Evolutionary conservation across 2,329 filamentous ascomycete species (phyloP).

Genomic region (Cladosporium phlei): DNA sequence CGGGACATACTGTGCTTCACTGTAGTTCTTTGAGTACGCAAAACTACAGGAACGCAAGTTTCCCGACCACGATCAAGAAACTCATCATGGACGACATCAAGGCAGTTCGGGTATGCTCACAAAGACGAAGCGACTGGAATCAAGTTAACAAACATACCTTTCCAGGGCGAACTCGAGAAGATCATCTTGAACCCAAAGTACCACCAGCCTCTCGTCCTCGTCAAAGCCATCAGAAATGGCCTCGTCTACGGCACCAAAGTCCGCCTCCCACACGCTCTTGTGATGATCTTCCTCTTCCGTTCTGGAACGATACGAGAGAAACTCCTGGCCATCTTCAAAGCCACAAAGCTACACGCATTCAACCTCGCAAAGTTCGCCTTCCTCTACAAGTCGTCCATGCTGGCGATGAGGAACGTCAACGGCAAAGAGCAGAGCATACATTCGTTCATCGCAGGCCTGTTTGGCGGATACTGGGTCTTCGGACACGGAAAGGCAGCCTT

Average conservation of each 20-base stretch:
- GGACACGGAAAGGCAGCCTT: constrained; percentile 63
- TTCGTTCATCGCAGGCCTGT: constrained; percentile 76
- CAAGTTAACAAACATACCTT: not conserved
- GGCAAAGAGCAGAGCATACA: constrained; percentile 68
- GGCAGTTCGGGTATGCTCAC: constrained; percentile 1
- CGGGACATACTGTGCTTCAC: not conserved
- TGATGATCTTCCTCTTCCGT: constrained; percentile 97
- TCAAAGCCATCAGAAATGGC: constrained; percentile 95
- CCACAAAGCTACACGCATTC: constrained; percentile 82
- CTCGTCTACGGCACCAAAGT: constrained; percentile 96
- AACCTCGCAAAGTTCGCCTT: constrained; percentile 90
- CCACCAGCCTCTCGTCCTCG: constrained; percentile 74
- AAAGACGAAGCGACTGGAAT: not conserved
- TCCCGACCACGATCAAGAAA: too few relatives aligned
- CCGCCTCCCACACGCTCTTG: constrained; percentile 93
- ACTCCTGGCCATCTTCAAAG: constrained; percentile 68
- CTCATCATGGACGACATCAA: constrained; percentile 12
- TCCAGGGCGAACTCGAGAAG: constrained; percentile 52
- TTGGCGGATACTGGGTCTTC: constrained; percentile 92
- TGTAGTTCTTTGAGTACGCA: not conserved
- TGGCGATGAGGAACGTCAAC: constrained; percentile 57
- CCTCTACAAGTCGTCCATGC: constrained; percentile 80
- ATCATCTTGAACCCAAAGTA: constrained; percentile 78
- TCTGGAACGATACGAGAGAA: constrained; percentile 79
- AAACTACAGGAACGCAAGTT: too few relatives aligned